These are phyloP conservation scores for Colletotrichum somersetense DNA, from an alignment of 2,329 filamentous ascomycete species.

Conservation along the genomic window DNA sequence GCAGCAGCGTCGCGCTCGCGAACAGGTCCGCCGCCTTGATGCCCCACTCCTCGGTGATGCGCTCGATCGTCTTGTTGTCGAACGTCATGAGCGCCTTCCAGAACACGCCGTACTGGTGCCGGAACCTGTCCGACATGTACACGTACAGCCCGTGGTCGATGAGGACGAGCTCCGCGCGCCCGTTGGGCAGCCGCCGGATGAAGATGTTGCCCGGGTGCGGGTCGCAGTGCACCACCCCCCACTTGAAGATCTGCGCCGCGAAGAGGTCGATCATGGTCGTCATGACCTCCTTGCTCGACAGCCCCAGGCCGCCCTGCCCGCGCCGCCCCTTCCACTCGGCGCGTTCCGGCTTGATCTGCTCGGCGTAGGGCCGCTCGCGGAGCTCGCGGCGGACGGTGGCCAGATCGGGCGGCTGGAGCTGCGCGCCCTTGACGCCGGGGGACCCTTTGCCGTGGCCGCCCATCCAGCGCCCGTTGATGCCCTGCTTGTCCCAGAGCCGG, in stretches of 20 bases:
- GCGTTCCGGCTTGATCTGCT: constrained; percentile 83
- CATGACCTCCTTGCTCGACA: constrained; percentile 90
- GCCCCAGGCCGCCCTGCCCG: constrained; percentile 83
- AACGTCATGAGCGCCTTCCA: constrained; percentile 96
- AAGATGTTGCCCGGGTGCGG: constrained; percentile 98
- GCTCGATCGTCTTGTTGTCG: constrained; percentile 83
- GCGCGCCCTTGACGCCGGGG: constrained; percentile 78
- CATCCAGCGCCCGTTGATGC: constrained; percentile 81
- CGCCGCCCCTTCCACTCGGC: constrained; percentile 80
- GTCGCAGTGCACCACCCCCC: constrained; percentile 95
- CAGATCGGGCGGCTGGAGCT: constrained; percentile 66
- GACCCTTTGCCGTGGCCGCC: constrained; percentile 82
- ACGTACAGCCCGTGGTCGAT: constrained; percentile 99
- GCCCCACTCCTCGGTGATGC: constrained; percentile 85
- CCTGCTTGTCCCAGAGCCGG: constrained; percentile 90
- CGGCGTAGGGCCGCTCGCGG: constrained; percentile 64
- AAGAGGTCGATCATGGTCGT: constrained; percentile 96
- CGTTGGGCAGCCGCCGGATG: constrained; percentile 84
- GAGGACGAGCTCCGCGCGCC: constrained; percentile 89
- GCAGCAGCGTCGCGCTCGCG: constrained; percentile 88
- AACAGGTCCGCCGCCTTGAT: constrained; percentile 92
- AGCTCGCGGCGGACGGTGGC: constrained; percentile 59
- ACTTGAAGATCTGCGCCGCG: constrained; percentile 97
- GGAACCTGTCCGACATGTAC: constrained; percentile 85
- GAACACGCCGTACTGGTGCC: constrained; percentile 87